Conservation (phyloP, 1,284 basidiomycete genomes). For the Leccinum colubrinum region DNA sequence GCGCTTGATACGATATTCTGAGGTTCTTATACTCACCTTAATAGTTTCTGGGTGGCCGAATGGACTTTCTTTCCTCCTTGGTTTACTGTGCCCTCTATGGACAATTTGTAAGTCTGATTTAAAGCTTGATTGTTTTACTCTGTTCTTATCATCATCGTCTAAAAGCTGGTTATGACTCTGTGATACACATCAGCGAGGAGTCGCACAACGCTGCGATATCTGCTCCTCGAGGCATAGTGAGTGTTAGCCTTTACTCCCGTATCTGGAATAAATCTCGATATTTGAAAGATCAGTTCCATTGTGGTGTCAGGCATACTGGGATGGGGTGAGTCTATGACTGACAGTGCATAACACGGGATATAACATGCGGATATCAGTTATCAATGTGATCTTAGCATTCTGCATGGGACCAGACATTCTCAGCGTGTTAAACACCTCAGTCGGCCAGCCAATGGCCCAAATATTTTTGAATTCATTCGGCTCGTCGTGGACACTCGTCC, state of each 20-base stretch:
- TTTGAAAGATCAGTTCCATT: constrained; percentile 18
- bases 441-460: neutral
- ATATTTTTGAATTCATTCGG: too few species aligned
- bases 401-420: neutral
- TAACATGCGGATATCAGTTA: neutral
- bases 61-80: too few species aligned
- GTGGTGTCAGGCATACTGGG: neutral
- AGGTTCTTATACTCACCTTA: too few species aligned
- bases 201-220: constrained; percentile 43
- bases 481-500: too few species aligned
- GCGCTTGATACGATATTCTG: too few species aligned
- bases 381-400: neutral
- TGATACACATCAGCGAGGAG: constrained; percentile 49
- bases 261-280: neutral
- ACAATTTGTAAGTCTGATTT: too few species aligned
- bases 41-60: too few species aligned
- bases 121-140: neutral
- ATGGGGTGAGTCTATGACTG: constrained; percentile 5
- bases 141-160: neutral
- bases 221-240: constrained; percentile 38
- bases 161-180: constrained; percentile 41
- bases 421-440: neutral
- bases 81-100: too few species aligned
- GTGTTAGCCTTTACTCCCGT: neutral
- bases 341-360: neutral